Evolutionary conservation across 148 eudicot genomes (phyloP).

Genomic region (Amaranthus cruentus): DNA sequence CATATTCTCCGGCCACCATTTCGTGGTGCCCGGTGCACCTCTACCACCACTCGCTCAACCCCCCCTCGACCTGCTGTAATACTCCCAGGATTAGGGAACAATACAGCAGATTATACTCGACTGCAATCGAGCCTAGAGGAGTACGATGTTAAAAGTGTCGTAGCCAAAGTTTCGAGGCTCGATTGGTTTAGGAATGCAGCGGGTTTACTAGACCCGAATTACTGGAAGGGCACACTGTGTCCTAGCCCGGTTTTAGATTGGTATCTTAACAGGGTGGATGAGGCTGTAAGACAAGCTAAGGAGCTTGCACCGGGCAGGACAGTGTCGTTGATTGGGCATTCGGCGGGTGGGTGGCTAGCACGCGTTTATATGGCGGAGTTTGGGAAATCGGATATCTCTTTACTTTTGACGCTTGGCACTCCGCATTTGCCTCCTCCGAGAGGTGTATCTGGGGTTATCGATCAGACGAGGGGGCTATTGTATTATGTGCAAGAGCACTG

Average conservation of each 20-base stretch:
- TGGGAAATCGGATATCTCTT: conserved; percentile 55
- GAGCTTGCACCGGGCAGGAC: conserved; percentile 51
- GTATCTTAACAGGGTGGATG: conserved; percentile 72
- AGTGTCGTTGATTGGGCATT: conserved; percentile 84
- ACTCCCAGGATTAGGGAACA: conserved; percentile 90
- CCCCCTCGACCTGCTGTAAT: conserved; percentile 68
- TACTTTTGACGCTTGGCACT: conserved; percentile 79
- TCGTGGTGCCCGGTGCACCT: conserved; percentile 4
- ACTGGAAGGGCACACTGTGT: conserved; percentile 83
- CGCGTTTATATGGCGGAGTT: conserved; percentile 92
- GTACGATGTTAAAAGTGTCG: conserved; percentile 64
- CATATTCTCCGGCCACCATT: neutral
- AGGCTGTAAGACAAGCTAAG: conserved; percentile 69
- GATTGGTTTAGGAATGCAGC: conserved; percentile 99
- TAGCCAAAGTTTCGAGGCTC: conserved; percentile 69
- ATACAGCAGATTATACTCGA: conserved; percentile 63
- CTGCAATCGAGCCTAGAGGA: conserved; percentile 54
- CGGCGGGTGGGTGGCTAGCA: conserved; percentile 99
- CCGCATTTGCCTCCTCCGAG: conserved; percentile 92
- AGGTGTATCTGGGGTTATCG: conserved; percentile 78
- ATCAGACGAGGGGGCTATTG: conserved; percentile 96
- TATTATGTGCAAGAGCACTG: conserved; percentile 74
- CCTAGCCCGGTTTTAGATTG: conserved; percentile 98
- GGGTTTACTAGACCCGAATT: conserved; percentile 77
- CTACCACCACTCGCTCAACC: neutral